A percentile compares a stretch with the other conserved stretches of the same genome.
Evolutionary conservation across 2,329 filamentous ascomycete species (phyloP).

Genomic region (Allantophomopsis lycopodina): DNA sequence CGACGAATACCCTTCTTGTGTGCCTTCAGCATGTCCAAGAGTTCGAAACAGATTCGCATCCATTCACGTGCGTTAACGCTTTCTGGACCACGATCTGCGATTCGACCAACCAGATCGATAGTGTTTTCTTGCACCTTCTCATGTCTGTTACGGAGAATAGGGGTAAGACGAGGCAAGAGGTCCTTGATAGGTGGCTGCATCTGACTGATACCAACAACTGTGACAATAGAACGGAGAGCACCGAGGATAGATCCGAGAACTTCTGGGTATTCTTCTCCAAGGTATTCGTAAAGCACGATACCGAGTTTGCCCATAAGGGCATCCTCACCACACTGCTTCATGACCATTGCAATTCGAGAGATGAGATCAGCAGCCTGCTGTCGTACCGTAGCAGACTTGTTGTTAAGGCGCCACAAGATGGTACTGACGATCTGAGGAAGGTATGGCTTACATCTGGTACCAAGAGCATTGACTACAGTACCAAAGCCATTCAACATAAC

Average conservation of each 20-base stretch:
- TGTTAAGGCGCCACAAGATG: slow-evolving; percentile 92
- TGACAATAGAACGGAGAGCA: slow-evolving; percentile 89
- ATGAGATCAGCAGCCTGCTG: slow-evolving; percentile 96
- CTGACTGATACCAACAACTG: slow-evolving; percentile 91
- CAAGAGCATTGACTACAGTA: slow-evolving; percentile 90
- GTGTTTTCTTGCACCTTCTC: slow-evolving; percentile 99
- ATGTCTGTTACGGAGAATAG: slow-evolving; percentile 95
- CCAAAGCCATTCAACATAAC: slow-evolving; percentile 96
- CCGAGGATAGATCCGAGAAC: slow-evolving; percentile 94
- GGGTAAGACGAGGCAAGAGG: slow-evolving; percentile 82
- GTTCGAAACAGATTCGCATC: slow-evolving; percentile 99
- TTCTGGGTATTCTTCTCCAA: slow-evolving; percentile 97
- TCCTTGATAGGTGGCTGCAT: slow-evolving; percentile 99
- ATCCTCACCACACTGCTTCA: slow-evolving; percentile 97
- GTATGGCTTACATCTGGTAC: slow-evolving; percentile 89
- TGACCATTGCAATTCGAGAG: slow-evolving; percentile 93
- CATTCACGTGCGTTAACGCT: slow-evolving; percentile 94
- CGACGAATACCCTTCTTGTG: slow-evolving; percentile 99
- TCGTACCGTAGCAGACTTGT: slow-evolving; percentile 91
- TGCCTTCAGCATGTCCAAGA: slow-evolving; percentile 97
- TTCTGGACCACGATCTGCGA: slow-evolving; percentile 91
- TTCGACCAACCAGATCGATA: slow-evolving; percentile 93
- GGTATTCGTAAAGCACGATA: slow-evolving; percentile 90
- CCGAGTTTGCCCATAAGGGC: slow-evolving; percentile 91
- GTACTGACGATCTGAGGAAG: slow-evolving; percentile 94